These are phyloP conservation scores for Syzygium jambos DNA, from an alignment of 345 rosid species.

Conservation along the genomic window DNA sequence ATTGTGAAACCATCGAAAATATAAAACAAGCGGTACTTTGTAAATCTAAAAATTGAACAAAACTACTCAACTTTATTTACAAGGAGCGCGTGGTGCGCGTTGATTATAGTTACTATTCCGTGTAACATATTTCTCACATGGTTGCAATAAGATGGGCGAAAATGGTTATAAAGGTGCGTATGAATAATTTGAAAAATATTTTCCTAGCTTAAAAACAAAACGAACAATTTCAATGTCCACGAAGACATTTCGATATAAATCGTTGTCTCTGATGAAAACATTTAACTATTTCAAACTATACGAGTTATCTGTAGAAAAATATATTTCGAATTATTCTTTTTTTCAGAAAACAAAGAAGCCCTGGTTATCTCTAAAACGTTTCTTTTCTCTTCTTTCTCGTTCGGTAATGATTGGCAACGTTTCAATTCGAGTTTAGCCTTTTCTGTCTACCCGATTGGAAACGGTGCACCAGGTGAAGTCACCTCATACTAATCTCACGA, in stretches of 20 bases:
- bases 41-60: no score
- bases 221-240: not conserved
- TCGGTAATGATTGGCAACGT: not conserved
- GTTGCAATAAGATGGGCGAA: no score
- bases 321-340: not conserved
- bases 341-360: accelerated
- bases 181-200: not conserved
- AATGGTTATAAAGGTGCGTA: not conserved
- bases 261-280: accelerated
- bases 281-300: not conserved
- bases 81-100: not conserved
- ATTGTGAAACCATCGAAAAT: not conserved
- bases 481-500: not conserved
- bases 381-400: not conserved
- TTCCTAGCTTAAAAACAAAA: not conserved
- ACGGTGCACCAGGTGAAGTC: not conserved
- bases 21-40: not conserved
- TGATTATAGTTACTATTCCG: not conserved
- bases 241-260: not conserved
- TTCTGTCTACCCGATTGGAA: not conserved
- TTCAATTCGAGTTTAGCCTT: not conserved
- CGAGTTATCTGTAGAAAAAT: not conserved
- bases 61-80: not conserved
- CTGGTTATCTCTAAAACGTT: not conserved
- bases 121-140: not conserved